Base-by-base conservation (phyloP, 2,329 filamentous ascomycete species). In the Penicillium italicum region DNA sequence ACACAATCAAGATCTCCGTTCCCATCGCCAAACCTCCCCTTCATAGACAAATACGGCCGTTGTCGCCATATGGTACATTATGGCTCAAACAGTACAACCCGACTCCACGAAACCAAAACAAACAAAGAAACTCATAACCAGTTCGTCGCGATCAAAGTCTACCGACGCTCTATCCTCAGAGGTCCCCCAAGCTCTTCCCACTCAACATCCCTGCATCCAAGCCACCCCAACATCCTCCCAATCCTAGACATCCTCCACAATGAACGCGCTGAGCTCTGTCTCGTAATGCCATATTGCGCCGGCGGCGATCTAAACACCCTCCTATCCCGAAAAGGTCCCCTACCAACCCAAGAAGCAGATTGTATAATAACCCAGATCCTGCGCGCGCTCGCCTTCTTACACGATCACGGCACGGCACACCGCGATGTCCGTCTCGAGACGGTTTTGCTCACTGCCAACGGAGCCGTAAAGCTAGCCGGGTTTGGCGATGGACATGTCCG, bases 351-450 rank as follows among this genome's bases (percentile, higher is more conserved):
- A 56, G 91, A 96, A 72, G 90, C 90, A 56, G 90, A 96, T 70
- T 96, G 90, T 74, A 91, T 91, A 72, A 92, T 96, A 78, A 91
- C 94, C 75, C 91, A 72, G 50, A 61, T 72, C 24, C 54, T 72
- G 24, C 62, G 66, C 3, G 70, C 64, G 0, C 45, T 72, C 5
- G 48, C 57, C 1, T 72, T 96, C 69, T 90, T 97, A 31, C 93
- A 97, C 69, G 82, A 85, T 3, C 80, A 90, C 28, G 88, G 87
- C 42, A 91, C 96, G 66, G 92, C 97, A 0, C 93, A 97, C 72
- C 88, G 93, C 45, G 92, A 97, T 67, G 83, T 97, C 64, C 97
- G 96, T 70, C 91, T 93, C 0, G 92, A 97, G 66, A 97, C 97
- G 62, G 94, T 97, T 42, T 80, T 97, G 0, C 89, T 97, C 56